Percentiles rank a stretch among this genome's conserved stretches.
These are phyloP conservation scores for Sporisorium exsertum DNA, from an alignment of 1,284 basidiomycete species.

Conservation along the genomic window DNA sequence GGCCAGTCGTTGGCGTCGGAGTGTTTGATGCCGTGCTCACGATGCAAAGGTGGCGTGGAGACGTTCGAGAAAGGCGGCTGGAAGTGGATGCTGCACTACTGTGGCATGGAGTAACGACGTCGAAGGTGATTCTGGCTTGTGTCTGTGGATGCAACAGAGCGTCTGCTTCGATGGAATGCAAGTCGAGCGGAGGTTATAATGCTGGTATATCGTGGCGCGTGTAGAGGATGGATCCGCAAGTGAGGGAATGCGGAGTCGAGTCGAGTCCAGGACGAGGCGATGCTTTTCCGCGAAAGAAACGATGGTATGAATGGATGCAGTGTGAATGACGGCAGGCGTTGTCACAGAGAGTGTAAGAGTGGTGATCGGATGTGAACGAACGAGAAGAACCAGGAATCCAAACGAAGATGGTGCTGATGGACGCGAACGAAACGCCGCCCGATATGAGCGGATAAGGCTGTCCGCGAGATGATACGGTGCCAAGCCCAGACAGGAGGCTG, in stretches of 20 bases:
- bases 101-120: not conserved
- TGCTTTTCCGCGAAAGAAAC: constrained; percentile 11
- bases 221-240: no score
- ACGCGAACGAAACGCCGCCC: not conserved
- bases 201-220: not conserved
- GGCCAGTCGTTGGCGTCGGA: not conserved
- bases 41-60: not conserved
- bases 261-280: constrained; percentile 6
- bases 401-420: not conserved
- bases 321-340: not conserved
- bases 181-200: not conserved
- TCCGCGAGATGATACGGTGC: not conserved
- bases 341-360: not conserved
- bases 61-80: not conserved
- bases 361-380: not conserved
- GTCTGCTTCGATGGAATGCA: not conserved
- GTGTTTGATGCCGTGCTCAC: no score
- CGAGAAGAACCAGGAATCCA: not conserved
- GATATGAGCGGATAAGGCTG: not conserved
- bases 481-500: not conserved
- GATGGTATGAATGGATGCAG: not conserved
- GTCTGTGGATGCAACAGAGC: not conserved
- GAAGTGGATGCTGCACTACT: not conserved
- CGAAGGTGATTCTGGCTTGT: not conserved
- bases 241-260: not conserved